Evolutionary conservation across 306 rosid genomes (phyloP).

Genomic region (Malus fusca): DNA sequence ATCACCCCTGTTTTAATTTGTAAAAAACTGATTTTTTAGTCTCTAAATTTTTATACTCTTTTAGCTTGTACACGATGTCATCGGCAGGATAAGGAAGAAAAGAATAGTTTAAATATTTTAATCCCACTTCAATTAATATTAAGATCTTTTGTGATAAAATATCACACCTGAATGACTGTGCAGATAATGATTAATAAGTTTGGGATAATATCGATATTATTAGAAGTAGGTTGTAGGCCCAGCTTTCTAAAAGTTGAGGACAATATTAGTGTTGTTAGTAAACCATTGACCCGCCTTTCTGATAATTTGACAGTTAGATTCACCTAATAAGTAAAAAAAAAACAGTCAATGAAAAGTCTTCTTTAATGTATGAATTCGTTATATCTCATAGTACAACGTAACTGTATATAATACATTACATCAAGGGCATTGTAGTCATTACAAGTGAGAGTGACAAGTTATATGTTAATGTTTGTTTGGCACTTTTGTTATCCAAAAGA

Average conservation of each 20-base stretch:
- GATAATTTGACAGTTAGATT: background rate
- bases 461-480: background rate
- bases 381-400: background rate
- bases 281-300: too few relatives aligned
- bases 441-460: background rate
- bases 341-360: background rate
- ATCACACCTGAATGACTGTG: rapidly evolving
- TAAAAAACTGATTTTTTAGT: background rate
- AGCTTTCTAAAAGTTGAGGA: too few relatives aligned
- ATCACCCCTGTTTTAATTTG: background rate
- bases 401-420: background rate
- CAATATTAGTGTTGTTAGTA: too few relatives aligned
- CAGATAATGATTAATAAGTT: too few relatives aligned
- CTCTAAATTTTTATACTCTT: too few relatives aligned
- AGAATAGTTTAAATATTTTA: too few relatives aligned
- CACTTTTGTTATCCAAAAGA: background rate
- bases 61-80: background rate
- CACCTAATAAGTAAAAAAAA: background rate
- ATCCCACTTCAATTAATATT: too few relatives aligned
- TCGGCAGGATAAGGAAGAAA: too few relatives aligned
- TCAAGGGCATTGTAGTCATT: background rate
- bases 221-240: too few relatives aligned
- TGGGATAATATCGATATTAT: too few relatives aligned
- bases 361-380: background rate
- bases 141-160: too few relatives aligned